A percentile compares a stretch with the other conserved stretches of the same genome.
Conservation (phyloP, 78 protist species). For the Kipferlia bialata region DNA sequence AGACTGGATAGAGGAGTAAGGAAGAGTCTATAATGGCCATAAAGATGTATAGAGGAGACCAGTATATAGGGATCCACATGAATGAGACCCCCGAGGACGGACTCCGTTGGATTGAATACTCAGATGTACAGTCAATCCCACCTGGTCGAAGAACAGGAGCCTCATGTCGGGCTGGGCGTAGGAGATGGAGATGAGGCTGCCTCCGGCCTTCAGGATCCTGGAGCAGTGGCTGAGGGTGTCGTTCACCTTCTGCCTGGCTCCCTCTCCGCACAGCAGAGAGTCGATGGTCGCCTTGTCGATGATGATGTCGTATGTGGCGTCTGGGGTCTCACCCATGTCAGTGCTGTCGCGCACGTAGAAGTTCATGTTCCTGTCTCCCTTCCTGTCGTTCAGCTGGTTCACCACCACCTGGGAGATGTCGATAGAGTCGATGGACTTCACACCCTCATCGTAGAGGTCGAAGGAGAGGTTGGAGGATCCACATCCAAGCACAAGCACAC, state of each 20-base stretch:
- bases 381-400: background rate
- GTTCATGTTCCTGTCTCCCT: background rate
- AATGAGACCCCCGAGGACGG: no score
- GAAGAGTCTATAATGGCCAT: no score
- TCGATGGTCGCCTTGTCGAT: slow-evolving; percentile 19
- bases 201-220: slow-evolving; percentile 7
- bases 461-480: background rate
- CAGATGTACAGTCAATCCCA: no score
- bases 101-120: no score
- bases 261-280: slow-evolving; percentile 5
- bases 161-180: background rate
- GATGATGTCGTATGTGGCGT: slow-evolving; percentile 3
- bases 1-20: no score
- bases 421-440: background rate
- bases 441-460: background rate
- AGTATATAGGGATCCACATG: no score
- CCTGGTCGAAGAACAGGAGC: background rate
- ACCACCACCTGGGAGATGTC: background rate
- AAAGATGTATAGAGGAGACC: no score
- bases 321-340: background rate
- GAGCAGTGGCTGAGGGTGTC: background rate
- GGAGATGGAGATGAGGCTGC: background rate
- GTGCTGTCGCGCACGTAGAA: background rate
- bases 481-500: slow-evolving; percentile 6
- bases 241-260: no score